Conservation (phyloP, 1,284 basidiomycete genomes). For the Termitomyces sp. region DNA sequence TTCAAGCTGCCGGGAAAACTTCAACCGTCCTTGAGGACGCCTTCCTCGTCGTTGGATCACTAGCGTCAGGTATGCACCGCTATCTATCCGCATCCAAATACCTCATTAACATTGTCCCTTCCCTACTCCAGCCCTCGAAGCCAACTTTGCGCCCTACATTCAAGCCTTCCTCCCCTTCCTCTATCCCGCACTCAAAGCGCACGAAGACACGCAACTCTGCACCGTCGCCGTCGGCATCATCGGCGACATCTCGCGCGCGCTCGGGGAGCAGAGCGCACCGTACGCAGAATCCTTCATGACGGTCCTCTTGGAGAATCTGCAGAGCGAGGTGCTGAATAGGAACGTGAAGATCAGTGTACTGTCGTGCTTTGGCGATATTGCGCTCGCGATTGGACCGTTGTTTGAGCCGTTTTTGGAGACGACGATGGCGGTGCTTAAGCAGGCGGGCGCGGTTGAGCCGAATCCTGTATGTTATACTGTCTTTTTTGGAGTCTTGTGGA, state of each 20-base stretch:
- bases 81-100: background rate
- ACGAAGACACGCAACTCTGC: constrained; percentile 95
- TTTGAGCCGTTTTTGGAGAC: constrained; percentile 91
- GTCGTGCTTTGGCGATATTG: constrained; percentile 96
- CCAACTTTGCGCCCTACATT: constrained; percentile 85
- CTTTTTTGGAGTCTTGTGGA: constrained; percentile 3
- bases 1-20: constrained; percentile 85
- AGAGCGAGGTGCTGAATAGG: constrained; percentile 86
- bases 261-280: constrained; percentile 78
- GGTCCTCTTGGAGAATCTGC: constrained; percentile 87
- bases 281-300: constrained; percentile 90
- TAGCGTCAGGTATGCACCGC: constrained; percentile 56
- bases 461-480: constrained; percentile 60
- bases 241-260: constrained; percentile 90
- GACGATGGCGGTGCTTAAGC: constrained; percentile 87
- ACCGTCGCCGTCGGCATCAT: constrained; percentile 95
- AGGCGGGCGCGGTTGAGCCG: constrained; percentile 84
- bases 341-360: constrained; percentile 96
- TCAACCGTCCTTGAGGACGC: constrained; percentile 97
- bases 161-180: constrained; percentile 88
- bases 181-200: constrained; percentile 84
- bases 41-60: constrained; percentile 91
- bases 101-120: background rate
- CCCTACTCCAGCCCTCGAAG: constrained; percentile 63
- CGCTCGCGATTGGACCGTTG: constrained; percentile 81